A percentile compares a stretch with the other conserved stretches of the same genome.
Conservation (phyloP, 192 early-diverging fungal species). For the Entophlyctis helioformis region DNA sequence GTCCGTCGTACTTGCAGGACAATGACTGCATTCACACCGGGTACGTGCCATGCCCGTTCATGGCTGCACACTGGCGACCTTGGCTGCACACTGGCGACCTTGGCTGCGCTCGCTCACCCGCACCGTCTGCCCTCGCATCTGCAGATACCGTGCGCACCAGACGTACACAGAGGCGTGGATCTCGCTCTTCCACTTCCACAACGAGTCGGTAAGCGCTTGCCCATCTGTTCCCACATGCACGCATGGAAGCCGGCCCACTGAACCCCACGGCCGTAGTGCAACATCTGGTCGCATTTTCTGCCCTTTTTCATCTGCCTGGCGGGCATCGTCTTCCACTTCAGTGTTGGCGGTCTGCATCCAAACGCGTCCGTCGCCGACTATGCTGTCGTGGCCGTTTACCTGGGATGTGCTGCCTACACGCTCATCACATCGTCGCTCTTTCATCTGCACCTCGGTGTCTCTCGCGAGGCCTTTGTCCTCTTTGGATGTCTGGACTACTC, state of each 20-base stretch:
- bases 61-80: too few species aligned
- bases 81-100: too few species aligned
- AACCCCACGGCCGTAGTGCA: not conserved
- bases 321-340: too few species aligned
- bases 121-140: too few species aligned
- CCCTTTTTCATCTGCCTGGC: too few species aligned
- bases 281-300: constrained; percentile 1
- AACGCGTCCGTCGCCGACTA: not conserved
- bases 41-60: too few species aligned
- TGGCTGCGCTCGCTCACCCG: too few species aligned
- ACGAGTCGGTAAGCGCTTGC: constrained; percentile 16
- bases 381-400: constrained; percentile 2
- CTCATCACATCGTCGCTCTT: constrained; percentile 8
- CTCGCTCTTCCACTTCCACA: constrained; percentile 18
- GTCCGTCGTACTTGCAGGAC: too few species aligned
- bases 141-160: constrained; percentile 6
- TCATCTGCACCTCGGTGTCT: constrained; percentile 18
- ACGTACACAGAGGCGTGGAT: constrained; percentile 11
- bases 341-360: too few species aligned
- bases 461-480: constrained; percentile 6
- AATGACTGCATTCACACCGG: too few species aligned
- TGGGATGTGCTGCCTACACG: not conserved
- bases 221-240: too few species aligned
- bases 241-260: not conserved
- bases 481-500: constrained; percentile 21